Evolutionary conservation across 257 asterid genomes (phyloP), one percentile per base, ranked within the genome.

Genomic region (Solanum sparsipilum): DNA sequence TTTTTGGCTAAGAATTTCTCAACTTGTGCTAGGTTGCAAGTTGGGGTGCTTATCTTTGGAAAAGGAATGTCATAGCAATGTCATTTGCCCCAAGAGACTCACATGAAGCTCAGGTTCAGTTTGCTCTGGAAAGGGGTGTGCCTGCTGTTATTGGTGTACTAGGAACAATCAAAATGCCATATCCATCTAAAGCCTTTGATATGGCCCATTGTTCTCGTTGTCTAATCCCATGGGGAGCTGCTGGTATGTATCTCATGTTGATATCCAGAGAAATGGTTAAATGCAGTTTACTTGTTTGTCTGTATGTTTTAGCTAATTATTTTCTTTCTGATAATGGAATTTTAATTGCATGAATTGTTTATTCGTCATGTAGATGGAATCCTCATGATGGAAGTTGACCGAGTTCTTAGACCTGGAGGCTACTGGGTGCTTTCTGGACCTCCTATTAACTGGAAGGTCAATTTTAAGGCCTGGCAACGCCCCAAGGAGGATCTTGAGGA

Each of bases 391-490:
- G 99, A 96, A 93, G 98, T 96, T 86, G 98, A 96, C 52, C 94
- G 98, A 78, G 99, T 96, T 86, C 98, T 96, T 72, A 94, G 99
- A 90, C 98, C 98, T 86, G 99, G 99, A 89, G 99, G 99, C 83
- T 96, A 91, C 89, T 96, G 98, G 98, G 96, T 96, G 86, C 98
- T 96, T 86, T 95, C 99, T n/a, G 99, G 99, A 58, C 99, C 99
- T 87, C 99, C 98, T 16, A 95, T 96, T 90, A 94, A 93, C 88
- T 96, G 95, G 95, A 95, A 95, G 93, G 86, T 89, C 32, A 93
- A 93, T 90, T 95, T 84, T 91, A 91, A 91, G 92, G 91, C 99
- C 87, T 96, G 99, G 99, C 98, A 95, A 87, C 98, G 98, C 68
- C 93, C 98, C 67, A 88, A 81, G 91, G 99, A 95, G 90, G 98